A percentile compares a stretch with the other conserved stretches of the same genome.
Evolutionary conservation across 371 early-diverging fungal genomes (phyloP).

Genomic region (Apophysomyces variabilis): DNA sequence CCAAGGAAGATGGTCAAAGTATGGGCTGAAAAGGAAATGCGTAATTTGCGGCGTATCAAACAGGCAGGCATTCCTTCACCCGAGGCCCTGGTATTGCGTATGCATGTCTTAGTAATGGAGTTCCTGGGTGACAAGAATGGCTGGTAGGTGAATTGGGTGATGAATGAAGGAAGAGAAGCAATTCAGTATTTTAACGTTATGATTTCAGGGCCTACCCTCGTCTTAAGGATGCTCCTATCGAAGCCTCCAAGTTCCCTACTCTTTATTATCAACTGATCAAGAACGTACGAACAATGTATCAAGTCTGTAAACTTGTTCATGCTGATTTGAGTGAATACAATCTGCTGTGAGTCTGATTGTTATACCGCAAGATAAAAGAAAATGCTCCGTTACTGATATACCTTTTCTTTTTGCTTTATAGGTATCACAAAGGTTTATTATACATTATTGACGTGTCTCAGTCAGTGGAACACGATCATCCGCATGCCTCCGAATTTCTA

Average conservation of each 20-base stretch:
- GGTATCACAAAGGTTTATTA: conserved; percentile 79
- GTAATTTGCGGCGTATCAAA: conserved; percentile 95
- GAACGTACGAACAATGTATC: conserved; percentile 94
- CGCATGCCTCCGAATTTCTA: conserved; percentile 98
- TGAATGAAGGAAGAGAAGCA: neutral
- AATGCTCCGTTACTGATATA: neutral
- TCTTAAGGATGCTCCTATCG: conserved; percentile 93
- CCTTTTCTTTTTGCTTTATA: conserved; percentile 21
- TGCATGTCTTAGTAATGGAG: conserved; percentile 98
- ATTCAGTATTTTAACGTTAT: neutral
- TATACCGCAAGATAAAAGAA: neutral
- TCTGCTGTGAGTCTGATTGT: conserved; percentile 70
- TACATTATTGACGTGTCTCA: conserved; percentile 99
- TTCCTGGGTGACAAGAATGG: conserved; percentile 93
- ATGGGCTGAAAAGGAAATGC: conserved; percentile 99
- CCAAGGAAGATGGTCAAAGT: conserved; percentile 99
- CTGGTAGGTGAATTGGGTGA: conserved; percentile 54
- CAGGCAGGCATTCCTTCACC: conserved; percentile 96
- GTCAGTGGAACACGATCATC: conserved; percentile 99
- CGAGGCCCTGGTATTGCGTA: conserved; percentile 89
- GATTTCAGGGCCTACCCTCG: conserved; percentile 79
- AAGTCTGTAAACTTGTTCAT: conserved; percentile 96
- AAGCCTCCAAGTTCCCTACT: conserved; percentile 68
- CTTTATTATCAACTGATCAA: conserved; percentile 90
- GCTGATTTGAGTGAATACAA: conserved; percentile 99